Evolutionary conservation across 2,329 filamentous ascomycete species (phyloP), one percentile per base, ranked within the genome.

Genomic region (Lojkania enalia): DNA sequence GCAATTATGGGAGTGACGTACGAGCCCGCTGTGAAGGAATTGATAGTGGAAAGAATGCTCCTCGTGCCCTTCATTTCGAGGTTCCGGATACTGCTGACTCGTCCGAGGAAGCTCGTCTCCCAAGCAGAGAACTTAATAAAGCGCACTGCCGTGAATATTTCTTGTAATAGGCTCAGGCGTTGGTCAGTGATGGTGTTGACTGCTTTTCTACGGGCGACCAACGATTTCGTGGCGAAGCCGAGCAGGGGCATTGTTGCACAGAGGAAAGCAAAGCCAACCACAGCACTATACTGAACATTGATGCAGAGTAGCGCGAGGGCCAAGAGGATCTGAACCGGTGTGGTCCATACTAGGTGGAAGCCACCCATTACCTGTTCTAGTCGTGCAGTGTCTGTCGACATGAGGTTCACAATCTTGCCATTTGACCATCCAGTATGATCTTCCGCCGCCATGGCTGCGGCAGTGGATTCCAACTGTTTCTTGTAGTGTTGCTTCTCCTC

Each of bases 161-260:
- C 90, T 64, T 95, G 89, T 0, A 88, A 95, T 14, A 95, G 74
- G 27, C 86, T 85, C 3, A 95, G 89, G 48, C 90, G 82, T 69
- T 91, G 86, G 63, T 95, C 90, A 1, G 90, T 95, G 48, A 95
- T 81, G 60, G 87, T 88, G 76, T 95, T 95, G 74, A 95, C 95
- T 25, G 68, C 74, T 55, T 79, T 81, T 54, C 90, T 81, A 38
- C 88, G 82, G n/a, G 70, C 71, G 65, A 95, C 78, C 31, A 33
- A 33, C 7, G 31, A 33, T 16, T 33, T 33, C 15, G 31, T 16
- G 31, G 31, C 31, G 15, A 33, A 12, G 31, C 11, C 15, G 31
- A 33, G 31, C 15, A 16, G 7, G 11, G 31, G 31, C 11, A 33
- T 16, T 12, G 11, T 33, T 16, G 15, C 11, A 12, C 11, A 12